phyloP scores from a whole-genome alignment of 441 rosid species.

The Pelargonium australe region DNA sequence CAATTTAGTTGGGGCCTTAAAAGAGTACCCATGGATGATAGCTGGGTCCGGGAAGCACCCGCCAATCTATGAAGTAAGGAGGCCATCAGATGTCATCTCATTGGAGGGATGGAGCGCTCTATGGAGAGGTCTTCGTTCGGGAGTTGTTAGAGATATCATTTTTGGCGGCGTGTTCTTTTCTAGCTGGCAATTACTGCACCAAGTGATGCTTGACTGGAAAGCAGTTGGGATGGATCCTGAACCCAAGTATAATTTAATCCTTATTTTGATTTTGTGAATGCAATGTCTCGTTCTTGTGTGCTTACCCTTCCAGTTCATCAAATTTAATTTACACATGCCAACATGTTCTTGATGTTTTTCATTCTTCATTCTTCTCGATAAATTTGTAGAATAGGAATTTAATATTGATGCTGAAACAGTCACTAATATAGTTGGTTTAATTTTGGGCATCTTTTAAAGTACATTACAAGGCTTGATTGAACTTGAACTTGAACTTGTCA shows the following conservation, averaged over 20 bases:
- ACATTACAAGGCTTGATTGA: too few species aligned
- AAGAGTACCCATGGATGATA: conserved; percentile 90
- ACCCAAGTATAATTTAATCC: conserved; percentile 48
- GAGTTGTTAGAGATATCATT: conserved; percentile 63
- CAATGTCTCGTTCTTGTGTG: background rate
- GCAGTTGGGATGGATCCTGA: conserved; percentile 76
- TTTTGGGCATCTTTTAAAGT: too few species aligned
- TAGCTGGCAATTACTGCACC: conserved; percentile 75
- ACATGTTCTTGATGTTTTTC: background rate
- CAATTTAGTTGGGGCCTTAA: conserved; percentile 54
- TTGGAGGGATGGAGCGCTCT: conserved; percentile 74
- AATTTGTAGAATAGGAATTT: background rate
- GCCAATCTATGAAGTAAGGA: conserved; percentile 54
- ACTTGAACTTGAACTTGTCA: too few species aligned
- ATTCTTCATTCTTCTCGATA: background rate
- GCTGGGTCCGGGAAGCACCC: conserved; percentile 89
- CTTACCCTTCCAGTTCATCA: too few species aligned
- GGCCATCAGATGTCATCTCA: conserved; percentile 51
- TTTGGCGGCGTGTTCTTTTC: conserved; percentile 79
- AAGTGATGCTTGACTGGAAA: conserved; percentile 74
- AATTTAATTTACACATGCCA: background rate
- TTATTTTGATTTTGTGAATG: background rate
- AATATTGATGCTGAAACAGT: too few species aligned
- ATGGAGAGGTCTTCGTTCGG: conserved; percentile 74
- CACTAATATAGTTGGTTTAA: too few species aligned